phyloP scores from a whole-genome alignment of 495 filamentous ascomycete genomes.

The Penicillium goetzii region DNA sequence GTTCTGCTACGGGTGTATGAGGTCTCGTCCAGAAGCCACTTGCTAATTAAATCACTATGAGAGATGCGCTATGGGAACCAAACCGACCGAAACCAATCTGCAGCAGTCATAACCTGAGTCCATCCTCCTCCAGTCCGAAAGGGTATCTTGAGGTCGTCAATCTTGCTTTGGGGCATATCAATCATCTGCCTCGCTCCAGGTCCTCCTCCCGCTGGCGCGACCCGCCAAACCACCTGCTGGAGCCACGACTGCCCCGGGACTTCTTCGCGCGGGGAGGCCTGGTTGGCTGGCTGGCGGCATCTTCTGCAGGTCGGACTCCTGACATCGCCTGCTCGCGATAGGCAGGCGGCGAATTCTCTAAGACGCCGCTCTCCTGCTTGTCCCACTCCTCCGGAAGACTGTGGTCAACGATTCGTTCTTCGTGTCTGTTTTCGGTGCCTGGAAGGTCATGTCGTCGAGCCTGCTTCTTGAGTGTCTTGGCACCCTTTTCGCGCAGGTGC shows the following conservation, averaged over 20 bases:
- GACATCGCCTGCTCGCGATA: conserved; percentile 33
- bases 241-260: conserved; percentile 28
- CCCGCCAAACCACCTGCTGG: conserved; percentile 42
- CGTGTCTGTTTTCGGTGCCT: conserved; percentile 18
- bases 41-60: conserved; percentile 53
- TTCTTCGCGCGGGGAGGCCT: conserved; percentile 31
- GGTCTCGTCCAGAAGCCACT: conserved; percentile 45
- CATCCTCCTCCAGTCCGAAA: background rate
- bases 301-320: conserved; percentile 5
- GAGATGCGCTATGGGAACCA: conserved; percentile 13
- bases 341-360: conserved; percentile 29
- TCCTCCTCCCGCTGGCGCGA: conserved; percentile 34
- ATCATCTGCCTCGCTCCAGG: conserved; percentile 36
- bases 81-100: conserved; percentile 4
- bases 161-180: conserved; percentile 10
- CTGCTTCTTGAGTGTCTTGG: conserved; percentile 28
- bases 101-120: conserved; percentile 9
- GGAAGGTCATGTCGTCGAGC: background rate
- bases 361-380: conserved; percentile 35
- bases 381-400: conserved; percentile 51
- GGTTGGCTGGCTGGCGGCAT: conserved; percentile 20
- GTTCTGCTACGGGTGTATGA: conserved; percentile 64
- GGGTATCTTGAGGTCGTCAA: conserved; percentile 23
- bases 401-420: conserved; percentile 32
- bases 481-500: conserved; percentile 59